Conservation (phyloP, 2,329 filamentous ascomycete genomes). For the Biscogniauxia mediterranea region DNA sequence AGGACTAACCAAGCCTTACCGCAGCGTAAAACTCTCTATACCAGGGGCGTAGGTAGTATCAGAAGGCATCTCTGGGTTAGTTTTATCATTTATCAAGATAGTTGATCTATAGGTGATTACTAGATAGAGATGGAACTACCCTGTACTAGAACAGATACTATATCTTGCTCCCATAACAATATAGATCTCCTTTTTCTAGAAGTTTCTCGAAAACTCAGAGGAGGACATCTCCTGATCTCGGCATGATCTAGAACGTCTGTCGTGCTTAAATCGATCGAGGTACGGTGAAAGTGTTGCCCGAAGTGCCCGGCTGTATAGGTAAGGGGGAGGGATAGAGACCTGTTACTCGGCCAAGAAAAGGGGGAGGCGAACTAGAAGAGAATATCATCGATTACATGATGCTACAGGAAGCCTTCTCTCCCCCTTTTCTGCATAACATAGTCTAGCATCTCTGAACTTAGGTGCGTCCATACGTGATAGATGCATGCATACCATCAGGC, state of each 20-base stretch:
- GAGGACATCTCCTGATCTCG: not conserved
- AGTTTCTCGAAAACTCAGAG: not conserved
- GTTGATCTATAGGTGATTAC: not conserved
- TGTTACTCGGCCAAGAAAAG: not conserved
- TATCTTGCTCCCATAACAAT: not conserved
- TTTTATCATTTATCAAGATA: not conserved
- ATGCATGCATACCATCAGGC: not conserved
- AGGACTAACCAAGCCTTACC: too few relatives aligned
- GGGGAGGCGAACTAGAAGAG: not conserved
- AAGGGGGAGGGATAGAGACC: not conserved
- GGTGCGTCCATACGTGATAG: not conserved
- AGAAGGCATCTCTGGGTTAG: too few relatives aligned
- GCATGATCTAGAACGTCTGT: not conserved
- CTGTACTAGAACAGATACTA: not conserved
- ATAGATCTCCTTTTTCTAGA: not conserved
- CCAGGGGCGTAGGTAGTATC: not conserved
- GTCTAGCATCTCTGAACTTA: not conserved
- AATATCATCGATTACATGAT: not conserved
- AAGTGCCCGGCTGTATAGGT: not conserved
- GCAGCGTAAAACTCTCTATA: not conserved
- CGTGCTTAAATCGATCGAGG: not conserved
- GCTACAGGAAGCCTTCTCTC: not conserved
- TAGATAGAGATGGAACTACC: not conserved
- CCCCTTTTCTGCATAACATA: not conserved
- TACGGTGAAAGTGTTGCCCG: not conserved